Percentiles rank a stretch among this genome's conserved stretches.
Evolutionary conservation across 331 rosid species (phyloP).

Genomic region (Malus hybrid): DNA sequence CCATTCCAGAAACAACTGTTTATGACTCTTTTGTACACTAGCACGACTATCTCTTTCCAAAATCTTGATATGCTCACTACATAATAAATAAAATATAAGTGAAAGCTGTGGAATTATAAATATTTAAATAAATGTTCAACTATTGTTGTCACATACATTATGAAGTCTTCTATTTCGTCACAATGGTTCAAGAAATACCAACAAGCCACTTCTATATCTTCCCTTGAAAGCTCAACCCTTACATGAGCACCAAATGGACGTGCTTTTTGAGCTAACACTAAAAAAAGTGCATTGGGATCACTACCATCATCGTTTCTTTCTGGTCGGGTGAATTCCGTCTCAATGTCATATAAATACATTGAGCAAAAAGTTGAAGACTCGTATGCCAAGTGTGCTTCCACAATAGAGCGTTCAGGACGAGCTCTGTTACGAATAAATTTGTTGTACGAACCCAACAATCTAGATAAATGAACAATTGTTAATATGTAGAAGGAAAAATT

Average conservation of each 20-base stretch:
- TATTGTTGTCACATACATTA: no score
- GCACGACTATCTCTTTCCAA: no score
- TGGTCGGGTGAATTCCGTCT: not conserved
- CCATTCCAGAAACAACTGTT: no score
- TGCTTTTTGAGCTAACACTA: not conserved
- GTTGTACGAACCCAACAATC: not conserved
- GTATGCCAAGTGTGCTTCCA: not conserved
- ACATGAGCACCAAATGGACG: not conserved
- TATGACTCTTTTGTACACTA: no score
- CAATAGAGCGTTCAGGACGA: not conserved
- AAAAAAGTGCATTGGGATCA: not conserved
- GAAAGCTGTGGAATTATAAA: no score
- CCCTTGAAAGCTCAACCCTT: not conserved
- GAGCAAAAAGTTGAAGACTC: not conserved
- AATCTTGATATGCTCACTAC: no score
- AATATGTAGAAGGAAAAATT: no score
- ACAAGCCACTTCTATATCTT: not conserved
- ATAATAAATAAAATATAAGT: no score
- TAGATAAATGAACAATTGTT: not conserved
- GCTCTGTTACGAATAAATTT: not conserved
- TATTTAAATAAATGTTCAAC: no score
- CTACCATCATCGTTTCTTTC: not conserved
- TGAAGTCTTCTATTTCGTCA: not conserved
- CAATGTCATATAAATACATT: not conserved
- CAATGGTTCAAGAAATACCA: not conserved